phyloP scores from a whole-genome alignment of 2,329 filamentous ascomycete species.

The Phaeosphaeriaceae sp. region DNA sequence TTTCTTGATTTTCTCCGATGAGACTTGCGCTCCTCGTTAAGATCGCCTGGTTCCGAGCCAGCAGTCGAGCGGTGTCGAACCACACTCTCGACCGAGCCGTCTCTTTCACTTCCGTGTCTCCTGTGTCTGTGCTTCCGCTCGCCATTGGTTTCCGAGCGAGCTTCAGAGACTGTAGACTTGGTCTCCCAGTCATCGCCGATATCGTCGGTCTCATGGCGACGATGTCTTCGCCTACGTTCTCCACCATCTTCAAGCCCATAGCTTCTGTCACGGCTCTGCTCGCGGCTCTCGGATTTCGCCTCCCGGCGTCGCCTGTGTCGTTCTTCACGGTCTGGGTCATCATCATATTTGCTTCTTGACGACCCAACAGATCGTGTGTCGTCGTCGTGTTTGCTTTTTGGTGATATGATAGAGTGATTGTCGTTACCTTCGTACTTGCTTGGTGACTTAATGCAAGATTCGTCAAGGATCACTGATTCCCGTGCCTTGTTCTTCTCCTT shows the following conservation, averaged over 20 bases:
- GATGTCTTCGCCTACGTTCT: conserved; percentile 42
- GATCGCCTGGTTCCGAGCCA: conserved; percentile 50
- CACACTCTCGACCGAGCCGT: conserved; percentile 37
- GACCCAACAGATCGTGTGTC: conserved; percentile 32
- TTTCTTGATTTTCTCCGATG: conserved; percentile 50
- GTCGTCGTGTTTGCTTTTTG: conserved; percentile 23
- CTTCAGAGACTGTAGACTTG: conserved; percentile 48
- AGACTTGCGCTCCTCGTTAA: conserved; percentile 49
- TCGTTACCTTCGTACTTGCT: conserved; percentile 10
- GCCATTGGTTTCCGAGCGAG: conserved; percentile 43
- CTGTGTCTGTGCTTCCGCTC: conserved; percentile 45
- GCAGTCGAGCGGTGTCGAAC: conserved; percentile 39
- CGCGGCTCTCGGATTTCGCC: conserved; percentile 27
- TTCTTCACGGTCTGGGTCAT: conserved; percentile 40
- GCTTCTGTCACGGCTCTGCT: conserved; percentile 46
- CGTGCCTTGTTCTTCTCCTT: conserved; percentile 25
- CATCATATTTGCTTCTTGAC: conserved; percentile 33
- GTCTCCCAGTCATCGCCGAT: conserved; percentile 49
- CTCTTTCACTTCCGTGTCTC: conserved; percentile 39
- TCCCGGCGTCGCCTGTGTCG: conserved; percentile 32
- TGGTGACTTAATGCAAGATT: conserved; percentile 20
- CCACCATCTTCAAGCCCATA: conserved; percentile 40
- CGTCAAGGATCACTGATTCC: conserved; percentile 23
- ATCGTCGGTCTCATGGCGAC: conserved; percentile 44
- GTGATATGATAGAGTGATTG: conserved; percentile 14